Base-by-base conservation (phyloP, 2,329 filamentous ascomycete genomes). In the Diaporthe australafricana region DNA sequence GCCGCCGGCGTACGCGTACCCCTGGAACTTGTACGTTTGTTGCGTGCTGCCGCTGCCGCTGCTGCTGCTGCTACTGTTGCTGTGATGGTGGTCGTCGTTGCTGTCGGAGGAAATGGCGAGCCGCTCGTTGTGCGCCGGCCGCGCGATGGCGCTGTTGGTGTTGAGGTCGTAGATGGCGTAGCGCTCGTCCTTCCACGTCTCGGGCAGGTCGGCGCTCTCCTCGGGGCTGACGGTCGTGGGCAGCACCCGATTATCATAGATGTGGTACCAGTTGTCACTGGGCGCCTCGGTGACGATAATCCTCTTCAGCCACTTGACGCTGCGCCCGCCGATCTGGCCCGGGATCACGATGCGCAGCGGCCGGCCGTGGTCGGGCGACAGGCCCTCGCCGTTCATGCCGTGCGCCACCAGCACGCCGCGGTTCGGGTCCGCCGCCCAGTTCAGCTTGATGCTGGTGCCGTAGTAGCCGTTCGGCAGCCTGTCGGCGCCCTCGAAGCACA, bases 101-200 rank as follows among this genome's bases (percentile, higher is more conserved):
- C n/a, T n/a, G n/a, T n/a, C n/a, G n/a, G n/a, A n/a, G n/a, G n/a
- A n/a, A n/a, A n/a, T n/a, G n/a, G n/a, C 78, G 0, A 83, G 80
- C 40, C 82, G 85, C 80, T 97, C 94, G 56, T 94, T 88, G 75
- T 98, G 95, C 11, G 91, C 90, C 0, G 95, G 95, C 78, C 91
- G 94, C 48, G 90, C 94, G 50, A 91, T 92, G 7, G 93, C 94
- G 22, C 94, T 96, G 77, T 98, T 98, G 20, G 93, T 91, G 76
- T 93, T 97, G 11, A 98, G 87, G 76, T 98, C 95, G 79, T 98
- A 97, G 73, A 98, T 98, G 25, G 94, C 94, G 78, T 98, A 97
- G 73, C 94, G 88, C 75, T 98, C 95, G 79, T 98, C 95, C 77
- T 86, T 92, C 95, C 95, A 98, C 84, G 91, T 94, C 27, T 92